phyloP scores from a whole-genome alignment of 176 grass and related monocot genomes.

The Oryza punctata region DNA sequence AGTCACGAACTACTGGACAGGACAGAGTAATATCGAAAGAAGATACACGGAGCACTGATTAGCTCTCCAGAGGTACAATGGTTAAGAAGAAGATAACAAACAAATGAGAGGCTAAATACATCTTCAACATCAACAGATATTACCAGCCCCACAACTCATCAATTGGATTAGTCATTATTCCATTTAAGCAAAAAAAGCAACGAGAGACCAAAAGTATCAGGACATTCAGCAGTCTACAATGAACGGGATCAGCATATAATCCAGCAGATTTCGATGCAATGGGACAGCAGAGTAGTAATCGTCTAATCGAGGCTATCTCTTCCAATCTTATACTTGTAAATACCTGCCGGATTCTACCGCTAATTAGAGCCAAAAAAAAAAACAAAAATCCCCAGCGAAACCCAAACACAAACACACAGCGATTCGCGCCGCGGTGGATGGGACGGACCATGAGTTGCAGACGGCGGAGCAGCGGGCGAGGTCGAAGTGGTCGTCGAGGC shows the following conservation, averaged over 20 bases:
- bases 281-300: not conserved
- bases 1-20: too few species aligned
- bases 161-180: not conserved
- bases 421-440: not conserved
- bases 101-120: not conserved
- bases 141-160: not conserved
- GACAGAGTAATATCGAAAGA: not conserved
- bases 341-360: not conserved
- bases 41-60: not conserved
- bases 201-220: too few species aligned
- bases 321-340: not conserved
- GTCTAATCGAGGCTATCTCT: not conserved
- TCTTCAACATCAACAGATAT: not conserved
- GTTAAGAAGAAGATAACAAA: not conserved
- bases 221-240: too few species aligned
- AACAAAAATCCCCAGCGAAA: not conserved
- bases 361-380: not conserved
- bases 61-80: not conserved
- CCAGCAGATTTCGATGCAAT: not conserved
- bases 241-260: too few species aligned
- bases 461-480: constrained; percentile 87
- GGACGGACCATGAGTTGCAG: constrained; percentile 76
- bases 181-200: not conserved
- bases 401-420: not conserved
- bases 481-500: constrained; percentile 81